Conservation (phyloP, 192 early-diverging fungal species). For the Dimargaris xerosporica region DNA sequence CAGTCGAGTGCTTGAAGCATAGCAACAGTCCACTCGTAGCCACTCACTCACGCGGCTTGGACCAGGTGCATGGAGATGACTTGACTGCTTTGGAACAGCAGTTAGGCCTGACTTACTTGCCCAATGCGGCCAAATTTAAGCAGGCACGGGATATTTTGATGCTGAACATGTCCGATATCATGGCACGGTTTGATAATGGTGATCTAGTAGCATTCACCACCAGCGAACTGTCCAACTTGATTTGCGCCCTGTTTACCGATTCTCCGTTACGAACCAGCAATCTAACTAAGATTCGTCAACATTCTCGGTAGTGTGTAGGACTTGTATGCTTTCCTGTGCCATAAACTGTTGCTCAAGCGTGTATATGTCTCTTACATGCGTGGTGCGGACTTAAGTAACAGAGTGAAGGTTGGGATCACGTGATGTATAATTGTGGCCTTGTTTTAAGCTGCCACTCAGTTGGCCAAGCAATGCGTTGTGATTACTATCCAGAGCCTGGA, state of each 20-base stretch:
- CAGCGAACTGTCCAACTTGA: constrained; percentile 4
- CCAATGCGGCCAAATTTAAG: not conserved
- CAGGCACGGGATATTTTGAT: constrained; percentile 6
- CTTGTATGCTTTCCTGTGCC: too few species aligned
- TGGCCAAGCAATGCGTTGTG: too few species aligned
- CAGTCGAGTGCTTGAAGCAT: too few species aligned
- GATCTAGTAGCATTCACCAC: not conserved
- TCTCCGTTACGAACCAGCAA: not conserved
- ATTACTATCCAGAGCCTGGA: too few species aligned
- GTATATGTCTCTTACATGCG: too few species aligned
- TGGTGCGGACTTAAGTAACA: too few species aligned
- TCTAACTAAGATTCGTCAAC: not conserved
- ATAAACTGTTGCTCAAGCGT: too few species aligned
- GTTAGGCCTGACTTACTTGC: not conserved
- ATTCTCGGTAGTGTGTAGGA: too few species aligned
- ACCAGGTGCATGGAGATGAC: not conserved
- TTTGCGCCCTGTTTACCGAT: constrained; percentile 9
- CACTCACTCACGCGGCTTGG: not conserved
- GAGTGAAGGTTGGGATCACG: too few species aligned
- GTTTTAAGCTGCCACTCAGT: too few species aligned
- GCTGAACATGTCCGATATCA: constrained; percentile 9
- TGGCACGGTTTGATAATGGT: constrained; percentile 3
- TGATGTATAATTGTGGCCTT: too few species aligned
- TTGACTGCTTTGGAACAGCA: not conserved
- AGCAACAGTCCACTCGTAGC: not conserved